A percentile compares a stretch with the other conserved stretches of the same genome.
These are phyloP conservation scores for Ceratocystis albifundus DNA, from an alignment of 2,329 filamentous ascomycete species.

Conservation along the genomic window DNA sequence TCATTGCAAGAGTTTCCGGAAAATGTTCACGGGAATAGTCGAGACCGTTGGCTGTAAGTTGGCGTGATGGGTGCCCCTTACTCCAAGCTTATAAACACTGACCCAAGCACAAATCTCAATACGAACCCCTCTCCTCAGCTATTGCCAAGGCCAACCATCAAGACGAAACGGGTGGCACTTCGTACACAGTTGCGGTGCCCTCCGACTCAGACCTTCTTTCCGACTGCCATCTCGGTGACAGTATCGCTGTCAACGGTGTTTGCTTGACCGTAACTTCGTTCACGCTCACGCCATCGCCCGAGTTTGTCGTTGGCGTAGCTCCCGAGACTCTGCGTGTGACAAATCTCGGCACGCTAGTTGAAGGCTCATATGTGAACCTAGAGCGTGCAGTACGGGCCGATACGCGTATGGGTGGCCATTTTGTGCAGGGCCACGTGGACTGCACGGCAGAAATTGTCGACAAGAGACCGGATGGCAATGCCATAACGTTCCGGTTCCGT, in stretches of 20 bases:
- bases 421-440: slow-evolving; percentile 96
- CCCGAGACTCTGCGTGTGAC: slow-evolving; percentile 93
- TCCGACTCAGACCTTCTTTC: slow-evolving; percentile 59
- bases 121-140: slow-evolving; percentile 40
- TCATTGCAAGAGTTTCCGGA: neutral
- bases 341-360: slow-evolving; percentile 66
- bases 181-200: slow-evolving; percentile 68
- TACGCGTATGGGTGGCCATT: slow-evolving; percentile 95
- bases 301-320: slow-evolving; percentile 86
- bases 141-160: slow-evolving; percentile 70
- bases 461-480: slow-evolving; percentile 74
- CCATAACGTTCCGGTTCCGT: slow-evolving; percentile 71
- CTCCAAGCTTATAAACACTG: neutral
- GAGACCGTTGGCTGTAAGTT: slow-evolving; percentile 79
- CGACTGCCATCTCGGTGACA: slow-evolving; percentile 81
- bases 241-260: slow-evolving; percentile 88
- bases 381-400: slow-evolving; percentile 84
- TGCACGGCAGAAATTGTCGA: slow-evolving; percentile 66
- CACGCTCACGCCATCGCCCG: slow-evolving; percentile 30
- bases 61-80: neutral
- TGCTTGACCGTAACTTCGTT: slow-evolving; percentile 75
- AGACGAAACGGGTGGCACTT: slow-evolving; percentile 77
- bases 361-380: slow-evolving; percentile 68
- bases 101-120: neutral
- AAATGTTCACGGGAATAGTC: slow-evolving; percentile 92